Percentiles rank a stretch among this genome's conserved stretches.
These are phyloP conservation scores for Beauveria australis DNA, from an alignment of 2,329 filamentous ascomycete genomes.

Conservation along the genomic window DNA sequence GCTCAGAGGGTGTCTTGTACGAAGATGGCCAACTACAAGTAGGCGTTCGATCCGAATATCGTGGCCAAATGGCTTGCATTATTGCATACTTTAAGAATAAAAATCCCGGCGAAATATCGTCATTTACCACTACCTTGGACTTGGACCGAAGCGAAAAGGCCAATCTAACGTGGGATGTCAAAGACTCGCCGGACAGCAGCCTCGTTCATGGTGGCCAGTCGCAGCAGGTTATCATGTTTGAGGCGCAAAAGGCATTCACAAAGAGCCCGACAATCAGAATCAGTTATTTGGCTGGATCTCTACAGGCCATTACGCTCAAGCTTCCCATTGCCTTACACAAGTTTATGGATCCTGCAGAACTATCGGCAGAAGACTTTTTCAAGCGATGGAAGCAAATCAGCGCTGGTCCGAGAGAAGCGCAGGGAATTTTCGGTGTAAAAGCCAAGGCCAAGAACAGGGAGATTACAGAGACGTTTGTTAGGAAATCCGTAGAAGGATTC, in stretches of 20 bases:
- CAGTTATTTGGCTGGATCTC: constrained; percentile 84
- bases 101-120: constrained; percentile 72
- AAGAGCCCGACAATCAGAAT: constrained; percentile 86
- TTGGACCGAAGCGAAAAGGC: constrained; percentile 59
- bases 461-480: constrained; percentile 63
- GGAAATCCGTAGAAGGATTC: constrained; percentile 71
- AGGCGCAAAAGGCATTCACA: constrained; percentile 71
- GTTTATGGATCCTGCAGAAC: constrained; percentile 88
- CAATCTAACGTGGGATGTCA: constrained; percentile 75
- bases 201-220: constrained; percentile 69
- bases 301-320: constrained; percentile 88
- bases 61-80: constrained; percentile 87
- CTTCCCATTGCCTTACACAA: constrained; percentile 85
- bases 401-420: constrained; percentile 75
- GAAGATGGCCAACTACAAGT: constrained; percentile 93
- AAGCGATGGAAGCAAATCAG: constrained; percentile 99
- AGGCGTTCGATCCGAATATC: constrained; percentile 86
- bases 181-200: constrained; percentile 76
- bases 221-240: constrained; percentile 92
- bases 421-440: constrained; percentile 70
- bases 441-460: constrained; percentile 44
- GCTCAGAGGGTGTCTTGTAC: constrained; percentile 79
- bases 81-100: constrained; percentile 97
- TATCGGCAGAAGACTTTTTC: constrained; percentile 91
- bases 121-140: constrained; percentile 90